A percentile compares a stretch with the other conserved stretches of the same genome.
These are phyloP conservation scores for Samsoniella hepiali DNA, from an alignment of 2,329 filamentous ascomycete species.

Conservation along the genomic window DNA sequence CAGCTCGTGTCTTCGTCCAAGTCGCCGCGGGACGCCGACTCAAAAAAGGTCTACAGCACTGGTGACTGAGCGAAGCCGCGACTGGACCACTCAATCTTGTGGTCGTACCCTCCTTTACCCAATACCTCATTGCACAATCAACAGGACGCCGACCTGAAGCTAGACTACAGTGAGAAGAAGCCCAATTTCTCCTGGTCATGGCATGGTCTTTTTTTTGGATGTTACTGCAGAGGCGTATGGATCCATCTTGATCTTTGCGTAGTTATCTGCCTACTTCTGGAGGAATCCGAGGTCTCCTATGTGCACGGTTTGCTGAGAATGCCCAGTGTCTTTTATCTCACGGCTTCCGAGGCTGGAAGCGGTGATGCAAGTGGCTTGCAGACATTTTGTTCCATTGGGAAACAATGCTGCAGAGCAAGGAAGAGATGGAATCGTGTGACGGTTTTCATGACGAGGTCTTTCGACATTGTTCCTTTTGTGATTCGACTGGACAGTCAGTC, in stretches of 20 bases:
- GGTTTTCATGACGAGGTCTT: neutral
- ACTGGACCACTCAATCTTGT: constrained; percentile 1
- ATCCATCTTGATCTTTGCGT: neutral
- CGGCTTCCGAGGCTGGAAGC: constrained; percentile 16
- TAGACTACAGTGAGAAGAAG: constrained; percentile 2
- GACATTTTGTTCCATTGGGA: neutral
- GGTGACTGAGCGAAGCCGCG: constrained; percentile 2
- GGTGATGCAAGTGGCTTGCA: neutral
- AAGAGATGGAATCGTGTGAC: constrained; percentile 4
- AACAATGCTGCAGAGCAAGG: neutral
- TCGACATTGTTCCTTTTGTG: constrained; percentile 8
- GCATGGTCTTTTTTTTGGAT: constrained; percentile 14
- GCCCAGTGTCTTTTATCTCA: constrained; percentile 15
- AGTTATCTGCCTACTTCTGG: constrained; percentile 11
- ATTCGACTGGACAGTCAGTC: constrained; percentile 1
- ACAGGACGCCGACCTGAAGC: constrained; percentile 14
- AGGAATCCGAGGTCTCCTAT: constrained; percentile 19
- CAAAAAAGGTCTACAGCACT: constrained; percentile 12
- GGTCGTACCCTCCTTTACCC: neutral
- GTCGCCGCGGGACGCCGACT: neutral
- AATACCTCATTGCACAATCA: constrained; percentile 9
- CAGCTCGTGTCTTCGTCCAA: constrained; percentile 10
- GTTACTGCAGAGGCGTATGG: constrained; percentile 7
- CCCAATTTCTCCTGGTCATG: constrained; percentile 3
- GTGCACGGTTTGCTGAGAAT: constrained; percentile 18